phyloP scores from a whole-genome alignment of 176 grass and related monocot species.

The Leersia perrieri region DNA sequence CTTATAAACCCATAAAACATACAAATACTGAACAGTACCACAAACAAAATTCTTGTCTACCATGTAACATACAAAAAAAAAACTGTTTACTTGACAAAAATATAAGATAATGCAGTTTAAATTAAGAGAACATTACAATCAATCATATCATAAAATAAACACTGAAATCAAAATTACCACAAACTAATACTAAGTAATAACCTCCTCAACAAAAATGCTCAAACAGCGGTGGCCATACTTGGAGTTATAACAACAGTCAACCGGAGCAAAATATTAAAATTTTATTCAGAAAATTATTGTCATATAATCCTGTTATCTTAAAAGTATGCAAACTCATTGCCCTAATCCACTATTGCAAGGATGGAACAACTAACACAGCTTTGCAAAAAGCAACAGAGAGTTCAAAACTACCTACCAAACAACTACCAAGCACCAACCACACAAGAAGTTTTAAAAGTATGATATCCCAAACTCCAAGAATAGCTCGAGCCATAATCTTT shows the following conservation, averaged over 20 bases:
- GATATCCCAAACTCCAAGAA: conserved; percentile 32
- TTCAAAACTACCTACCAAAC: conserved; percentile 44
- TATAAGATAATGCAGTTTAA: neutral
- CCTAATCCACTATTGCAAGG: conserved; percentile 8
- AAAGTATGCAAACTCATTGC: neutral
- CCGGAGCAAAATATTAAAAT: neutral
- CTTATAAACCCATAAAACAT: neutral
- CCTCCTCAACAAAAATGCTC: conserved; percentile 9
- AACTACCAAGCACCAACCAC: conserved; percentile 37
- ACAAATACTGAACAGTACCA: too few species aligned
- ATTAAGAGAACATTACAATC: neutral
- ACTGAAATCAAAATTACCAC: neutral
- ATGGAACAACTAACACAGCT: conserved; percentile 17
- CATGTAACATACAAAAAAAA: neutral
- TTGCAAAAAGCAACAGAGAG: conserved; percentile 29
- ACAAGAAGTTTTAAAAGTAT: conserved; percentile 35
- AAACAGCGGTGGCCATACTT: neutral
- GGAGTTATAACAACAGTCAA: neutral
- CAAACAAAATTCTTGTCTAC: neutral
- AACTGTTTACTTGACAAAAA: neutral
- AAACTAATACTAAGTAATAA: neutral
- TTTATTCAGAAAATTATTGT: neutral
- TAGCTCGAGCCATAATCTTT: conserved; percentile 14
- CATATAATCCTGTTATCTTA: neutral
- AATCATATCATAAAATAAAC: conserved; percentile 1